Evolutionary conservation across 139 green algal species (phyloP), one percentile per base, ranked within the genome.

Genomic region (Axilococcus clingmanii): DNA sequence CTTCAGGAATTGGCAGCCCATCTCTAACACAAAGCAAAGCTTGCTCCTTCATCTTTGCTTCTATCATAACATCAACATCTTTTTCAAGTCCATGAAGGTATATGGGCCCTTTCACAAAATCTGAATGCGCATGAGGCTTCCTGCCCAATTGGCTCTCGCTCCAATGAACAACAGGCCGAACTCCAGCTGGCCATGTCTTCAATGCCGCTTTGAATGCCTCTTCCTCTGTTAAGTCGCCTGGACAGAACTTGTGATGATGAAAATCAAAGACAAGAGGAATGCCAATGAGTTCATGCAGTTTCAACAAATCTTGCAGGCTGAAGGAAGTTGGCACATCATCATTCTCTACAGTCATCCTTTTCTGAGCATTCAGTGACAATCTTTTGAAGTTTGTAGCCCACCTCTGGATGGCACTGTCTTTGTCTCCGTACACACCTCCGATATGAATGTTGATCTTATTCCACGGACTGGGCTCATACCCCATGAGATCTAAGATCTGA

Each of bases 391-490:
- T 62, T 19, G 63, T 55, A 4, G 77, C 71, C 55, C 81, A 86
- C 20, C 79, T 68, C 28, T 58, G 15, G 42, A 87, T 65, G 2
- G 74, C 63, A 7, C 43, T 56, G 12, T 71, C 47, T 63, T 87
- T 87, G 62, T 75, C 52, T 16, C 48, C 50, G 1, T 17, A 30
- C 15, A 17, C 40, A 28, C 68, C 79, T 6, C 79, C 79, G 23
- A 87, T 61, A 38, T 87, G 77, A 30, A 87, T 86, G 66, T 87
- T 87, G 60, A 86, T 84, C 76, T 87, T 87, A 70, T 87, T 87
- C 25, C 43, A 62, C 4, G 42, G 52, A 7, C 40, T 63, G 25
- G 78, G 65, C 23, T 68, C 36, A 17, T 72, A 85, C 22, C 73
- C 76, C 77, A 86, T 78, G 32, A 81, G 36, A 50, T 87, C 79